Evolutionary conservation across 2,329 filamentous ascomycete species (phyloP), one percentile per base, ranked within the genome.

Genomic region (Pseudophaeomoniella oleicola): DNA sequence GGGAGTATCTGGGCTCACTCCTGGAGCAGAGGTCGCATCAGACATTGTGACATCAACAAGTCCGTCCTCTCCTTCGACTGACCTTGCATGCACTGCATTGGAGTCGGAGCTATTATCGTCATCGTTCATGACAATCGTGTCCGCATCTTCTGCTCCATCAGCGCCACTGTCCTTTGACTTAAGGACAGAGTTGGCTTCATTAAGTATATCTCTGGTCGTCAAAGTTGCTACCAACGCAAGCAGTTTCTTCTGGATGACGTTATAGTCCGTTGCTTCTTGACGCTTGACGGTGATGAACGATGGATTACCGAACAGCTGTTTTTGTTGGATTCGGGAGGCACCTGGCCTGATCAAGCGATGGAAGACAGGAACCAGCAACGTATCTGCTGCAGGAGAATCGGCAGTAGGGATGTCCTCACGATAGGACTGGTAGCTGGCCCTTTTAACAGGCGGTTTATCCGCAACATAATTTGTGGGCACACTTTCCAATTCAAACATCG

Each of bases 21-120:
- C 46, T 37, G 39, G 34, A 16, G 41, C 42, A 19, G 37, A 62
- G 12, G 51, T 52, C 2, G 63, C 62, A 47, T 85, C 79, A 37
- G 75, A 77, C 78, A 94, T 87, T 1, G 81, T 82, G 12, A 98
- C 78, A 51, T 94, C 83, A 4, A 96, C 82, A 50, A 94, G 75
- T 42, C 84, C 84, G 42, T 94, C 87, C 54, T 94, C 88, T 6
- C 85, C 82, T 53, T 87, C 79, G 2, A 93, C 72, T 3, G 87
- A 94, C 17, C 75, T 71, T 32, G 84, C 79, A 39, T 79, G 72
- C 33, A 94, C 69, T 27, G 37, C 37, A 50, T 80, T 81, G 15
- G 72, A 67, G 44, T 81, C 81, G 6, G 71, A 72, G 3, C 76
- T 76, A 3, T 81, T 74, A 3, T 71, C 72, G 43, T 72, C 68